Conservation (phyloP, 805 yeast species). For the Torulaspora microellipsoides region DNA sequence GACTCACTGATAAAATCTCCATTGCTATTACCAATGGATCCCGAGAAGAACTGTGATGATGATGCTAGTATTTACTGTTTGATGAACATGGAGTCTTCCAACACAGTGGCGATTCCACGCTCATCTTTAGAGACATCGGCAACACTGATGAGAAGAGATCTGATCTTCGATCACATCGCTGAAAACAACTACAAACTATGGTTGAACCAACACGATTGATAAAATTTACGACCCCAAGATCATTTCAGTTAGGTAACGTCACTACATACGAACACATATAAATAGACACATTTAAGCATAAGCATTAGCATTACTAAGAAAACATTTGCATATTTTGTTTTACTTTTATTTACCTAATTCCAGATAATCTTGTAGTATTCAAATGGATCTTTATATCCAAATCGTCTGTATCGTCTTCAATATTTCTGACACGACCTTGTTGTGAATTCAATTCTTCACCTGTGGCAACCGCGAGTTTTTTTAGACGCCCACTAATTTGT, state of each 20-base stretch:
- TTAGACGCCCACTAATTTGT: slow-evolving; percentile 62
- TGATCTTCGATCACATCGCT: slow-evolving; percentile 24
- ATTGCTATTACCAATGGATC: slow-evolving; percentile 19
- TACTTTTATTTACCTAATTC: slow-evolving; percentile 32
- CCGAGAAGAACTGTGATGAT: slow-evolving; percentile 3
- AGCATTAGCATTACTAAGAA: neutral
- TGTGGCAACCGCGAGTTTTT: slow-evolving; percentile 64
- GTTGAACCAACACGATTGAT: slow-evolving; percentile 22
- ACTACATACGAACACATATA: slow-evolving; percentile 3
- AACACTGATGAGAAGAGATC: neutral
- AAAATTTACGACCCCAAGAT: no score
- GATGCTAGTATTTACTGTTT: slow-evolving; percentile 7
- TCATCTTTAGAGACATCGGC: neutral
- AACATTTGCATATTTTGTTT: slow-evolving; percentile 2
- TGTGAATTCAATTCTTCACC: slow-evolving; percentile 77
- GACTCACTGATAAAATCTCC: slow-evolving; percentile 25
- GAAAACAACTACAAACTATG: slow-evolving; percentile 32
- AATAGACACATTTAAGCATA: slow-evolving; percentile 8
- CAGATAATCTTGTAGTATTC: slow-evolving; percentile 63
- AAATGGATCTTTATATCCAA: slow-evolving; percentile 80
- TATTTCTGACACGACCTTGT: slow-evolving; percentile 63
- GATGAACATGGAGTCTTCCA: slow-evolving; percentile 10
- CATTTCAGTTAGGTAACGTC: neutral
- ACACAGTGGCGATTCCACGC: slow-evolving; percentile 9
- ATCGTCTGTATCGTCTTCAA: slow-evolving; percentile 80